These are phyloP conservation scores for Lactarius akahatsu DNA, from an alignment of 768 basidiomycete species.

Conservation along the genomic window DNA sequence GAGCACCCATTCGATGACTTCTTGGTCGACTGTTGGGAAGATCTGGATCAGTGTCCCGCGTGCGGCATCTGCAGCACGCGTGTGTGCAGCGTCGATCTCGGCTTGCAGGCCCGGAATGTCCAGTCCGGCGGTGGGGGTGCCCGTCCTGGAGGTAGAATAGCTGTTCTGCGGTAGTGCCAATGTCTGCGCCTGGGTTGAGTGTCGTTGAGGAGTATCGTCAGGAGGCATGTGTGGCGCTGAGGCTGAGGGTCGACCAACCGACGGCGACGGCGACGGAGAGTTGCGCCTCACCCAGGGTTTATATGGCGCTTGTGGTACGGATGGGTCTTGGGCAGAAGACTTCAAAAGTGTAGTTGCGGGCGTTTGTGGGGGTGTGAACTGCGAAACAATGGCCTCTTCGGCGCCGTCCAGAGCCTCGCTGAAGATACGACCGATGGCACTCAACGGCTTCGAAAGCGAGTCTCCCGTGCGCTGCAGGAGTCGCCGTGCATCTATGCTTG, in stretches of 20 bases:
- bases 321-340: neutral
- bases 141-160: constrained; percentile 20
- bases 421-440: constrained; percentile 83
- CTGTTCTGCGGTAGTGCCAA: constrained; percentile 10
- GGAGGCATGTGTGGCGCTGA: constrained; percentile 34
- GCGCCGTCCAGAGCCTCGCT: constrained; percentile 76
- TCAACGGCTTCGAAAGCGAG: constrained; percentile 87
- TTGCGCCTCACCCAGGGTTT: constrained; percentile 64
- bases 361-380: constrained; percentile 34
- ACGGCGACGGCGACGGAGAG: constrained; percentile 41
- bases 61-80: constrained; percentile 68
- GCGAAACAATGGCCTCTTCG: constrained; percentile 41
- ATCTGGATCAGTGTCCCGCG: constrained; percentile 81
- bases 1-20: constrained; percentile 85
- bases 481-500: constrained; percentile 70
- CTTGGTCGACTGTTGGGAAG: constrained; percentile 79
- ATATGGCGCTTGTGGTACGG: constrained; percentile 61
- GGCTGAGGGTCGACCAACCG: constrained; percentile 28
- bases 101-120: constrained; percentile 70
- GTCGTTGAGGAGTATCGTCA: constrained; percentile 52
- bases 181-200: constrained; percentile 7
- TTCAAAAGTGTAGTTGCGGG: constrained; percentile 8
- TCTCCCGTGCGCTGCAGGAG: constrained; percentile 90
- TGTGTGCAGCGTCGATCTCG: constrained; percentile 77
- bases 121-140: constrained; percentile 31